Base-by-base conservation (phyloP, 2,329 filamentous ascomycete species). In the Fusarium dimerum region DNA sequence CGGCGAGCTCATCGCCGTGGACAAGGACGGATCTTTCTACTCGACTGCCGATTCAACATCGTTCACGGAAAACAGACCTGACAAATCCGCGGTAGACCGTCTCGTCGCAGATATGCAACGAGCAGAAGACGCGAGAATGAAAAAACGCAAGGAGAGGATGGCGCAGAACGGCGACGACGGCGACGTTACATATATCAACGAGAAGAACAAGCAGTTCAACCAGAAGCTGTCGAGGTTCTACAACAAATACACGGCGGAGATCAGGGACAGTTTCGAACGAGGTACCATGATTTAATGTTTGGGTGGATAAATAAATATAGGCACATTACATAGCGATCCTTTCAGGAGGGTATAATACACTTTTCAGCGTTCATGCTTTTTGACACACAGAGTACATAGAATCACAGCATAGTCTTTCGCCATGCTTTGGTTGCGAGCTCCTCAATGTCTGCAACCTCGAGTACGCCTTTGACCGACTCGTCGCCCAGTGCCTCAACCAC, bases 201-300 rank as follows among this genome's bases (percentile, higher is more conserved):
- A 97, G 76, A 97, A 99, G 87, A 99, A 99, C 81, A 97, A 97
- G 81, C 92, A 97, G 80, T 99, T 99, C 79, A 99, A 99, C 84
- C 87, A 96, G 78, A 97, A 99, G 78, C 78, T 99, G 72, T 81
- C 88, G 48, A 82, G 94, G 61, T 99, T 97, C 77, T 99, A 99
- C 76, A 94, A 99, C 77, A 96, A 96, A 79, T 99, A 99, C 73
- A 99, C 94, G 43, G 86, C 89, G 32, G 94, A 99, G 72, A 97
- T 99, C 65, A 81, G 94, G 68, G 94, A 99, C 69, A 97, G 89
- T 73, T 99, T 99, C 71, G 94, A 99, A 81, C 84, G 94, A 59
- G 94, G 94, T 16, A 97, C 94, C 4, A 95, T 95, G 83, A 94
- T 97, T 71, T 97, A 69, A 80, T 26, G 20, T 26, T 26, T 48